A percentile compares a stretch with the other conserved stretches of the same genome.
Evolutionary conservation across 345 rosid genomes (phyloP).

Genomic region (Hibiscus syriacus): DNA sequence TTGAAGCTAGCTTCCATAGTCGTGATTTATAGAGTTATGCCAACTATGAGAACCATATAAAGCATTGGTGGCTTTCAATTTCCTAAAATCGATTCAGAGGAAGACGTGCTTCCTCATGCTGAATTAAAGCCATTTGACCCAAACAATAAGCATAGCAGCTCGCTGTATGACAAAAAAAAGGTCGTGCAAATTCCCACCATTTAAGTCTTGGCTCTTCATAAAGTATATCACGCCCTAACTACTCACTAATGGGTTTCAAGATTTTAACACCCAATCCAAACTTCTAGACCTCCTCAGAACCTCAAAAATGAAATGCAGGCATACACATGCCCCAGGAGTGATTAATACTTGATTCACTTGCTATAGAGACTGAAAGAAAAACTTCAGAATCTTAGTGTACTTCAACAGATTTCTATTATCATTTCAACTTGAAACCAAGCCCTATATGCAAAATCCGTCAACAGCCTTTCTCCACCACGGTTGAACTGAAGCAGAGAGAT

Average conservation of each 20-base stretch:
- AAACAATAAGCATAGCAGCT: neutral
- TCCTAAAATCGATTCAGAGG: neutral
- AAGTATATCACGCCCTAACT: no score
- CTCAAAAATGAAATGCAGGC: no score
- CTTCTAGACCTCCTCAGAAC: neutral
- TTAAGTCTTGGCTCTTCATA: neutral
- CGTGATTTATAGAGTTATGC: neutral
- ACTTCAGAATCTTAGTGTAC: neutral
- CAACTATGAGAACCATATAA: no score
- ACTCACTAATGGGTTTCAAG: no score
- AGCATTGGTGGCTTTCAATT: neutral
- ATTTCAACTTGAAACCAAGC: neutral
- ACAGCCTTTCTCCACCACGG: constrained; percentile 9
- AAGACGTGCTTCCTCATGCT: neutral
- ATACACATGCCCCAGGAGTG: neutral
- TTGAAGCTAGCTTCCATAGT: neutral
- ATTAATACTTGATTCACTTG: neutral
- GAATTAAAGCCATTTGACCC: neutral
- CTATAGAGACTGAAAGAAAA: neutral
- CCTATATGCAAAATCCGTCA: neutral
- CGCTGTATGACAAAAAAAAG: neutral
- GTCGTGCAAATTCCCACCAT: neutral
- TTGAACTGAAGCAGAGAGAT: constrained; percentile 13
- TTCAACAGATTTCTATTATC: neutral
- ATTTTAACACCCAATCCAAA: neutral